These are phyloP conservation scores for Eucalyptus fibrosa DNA, from an alignment of 345 rosid genomes.

Conservation along the genomic window DNA sequence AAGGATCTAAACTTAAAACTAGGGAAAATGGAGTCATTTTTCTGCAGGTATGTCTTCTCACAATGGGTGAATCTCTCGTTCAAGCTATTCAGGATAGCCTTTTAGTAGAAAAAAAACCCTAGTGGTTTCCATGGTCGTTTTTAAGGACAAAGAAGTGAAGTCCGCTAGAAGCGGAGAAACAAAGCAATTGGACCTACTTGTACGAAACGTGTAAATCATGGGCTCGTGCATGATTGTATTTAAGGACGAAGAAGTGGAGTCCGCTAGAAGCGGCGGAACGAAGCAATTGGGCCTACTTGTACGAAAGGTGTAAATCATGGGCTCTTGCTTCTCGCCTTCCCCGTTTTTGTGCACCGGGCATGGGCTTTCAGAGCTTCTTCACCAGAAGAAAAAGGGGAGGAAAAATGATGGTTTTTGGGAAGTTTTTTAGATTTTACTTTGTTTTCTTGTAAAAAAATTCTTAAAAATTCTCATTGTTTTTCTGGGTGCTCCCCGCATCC, in stretches of 20 bases:
- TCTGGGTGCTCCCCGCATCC: too few relatives aligned
- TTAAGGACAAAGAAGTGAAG: not conserved
- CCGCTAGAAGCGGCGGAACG: not conserved
- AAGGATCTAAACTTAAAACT: too few relatives aligned
- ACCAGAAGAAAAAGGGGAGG: not conserved
- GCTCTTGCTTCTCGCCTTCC: not conserved
- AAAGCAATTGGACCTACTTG: not conserved
- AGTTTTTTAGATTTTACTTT: not conserved
- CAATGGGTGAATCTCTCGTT: too few relatives aligned
- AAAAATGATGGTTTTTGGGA: not conserved
- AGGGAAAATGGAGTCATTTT: too few relatives aligned
- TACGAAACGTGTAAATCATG: not conserved
- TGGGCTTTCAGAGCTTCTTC: not conserved
- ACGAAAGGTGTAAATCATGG: not conserved
- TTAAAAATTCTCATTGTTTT: too few relatives aligned
- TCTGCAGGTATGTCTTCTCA: too few relatives aligned
- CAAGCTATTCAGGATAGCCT: too few relatives aligned
- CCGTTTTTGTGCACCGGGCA: not conserved
- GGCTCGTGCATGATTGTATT: not conserved
- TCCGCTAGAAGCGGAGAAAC: not conserved
- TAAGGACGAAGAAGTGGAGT: not conserved
- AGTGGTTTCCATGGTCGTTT: not conserved
- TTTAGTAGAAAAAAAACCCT: too few relatives aligned
- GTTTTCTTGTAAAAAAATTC: not conserved
- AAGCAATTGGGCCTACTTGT: not conserved